Evolutionary conservation across 768 basidiomycete species (phyloP).

Genomic region (Cystofilobasidium ferigula): DNA sequence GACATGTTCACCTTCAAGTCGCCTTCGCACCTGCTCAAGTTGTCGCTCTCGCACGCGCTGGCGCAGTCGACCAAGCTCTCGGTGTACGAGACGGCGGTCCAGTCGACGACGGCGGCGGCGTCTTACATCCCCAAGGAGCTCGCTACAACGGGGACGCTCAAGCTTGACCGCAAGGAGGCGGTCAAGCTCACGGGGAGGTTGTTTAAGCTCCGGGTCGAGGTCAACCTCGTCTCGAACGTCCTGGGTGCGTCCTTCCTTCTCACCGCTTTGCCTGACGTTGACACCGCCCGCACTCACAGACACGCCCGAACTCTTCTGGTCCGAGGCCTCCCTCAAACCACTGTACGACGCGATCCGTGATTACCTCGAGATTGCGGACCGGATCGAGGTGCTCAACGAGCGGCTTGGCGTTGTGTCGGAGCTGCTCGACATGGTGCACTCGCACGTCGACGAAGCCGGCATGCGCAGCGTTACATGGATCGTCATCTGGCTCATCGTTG

Average conservation of each 20-base stretch:
- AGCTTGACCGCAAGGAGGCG: conserved; percentile 66
- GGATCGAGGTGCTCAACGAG: conserved; percentile 79
- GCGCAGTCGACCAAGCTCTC: conserved; percentile 89
- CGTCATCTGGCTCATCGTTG: conserved; percentile 53
- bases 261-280: neutral
- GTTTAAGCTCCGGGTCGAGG: conserved; percentile 77
- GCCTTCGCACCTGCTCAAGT: conserved; percentile 63
- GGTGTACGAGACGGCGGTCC: conserved; percentile 68
- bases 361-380: conserved; percentile 79
- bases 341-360: conserved; percentile 86
- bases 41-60: conserved; percentile 87
- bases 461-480: conserved; percentile 49
- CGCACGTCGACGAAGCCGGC: conserved; percentile 67
- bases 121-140: conserved; percentile 74
- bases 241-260: conserved; percentile 40
- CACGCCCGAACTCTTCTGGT: conserved; percentile 89
- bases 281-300: conserved; percentile 40
- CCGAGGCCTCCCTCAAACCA: conserved; percentile 75
- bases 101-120: conserved; percentile 63
- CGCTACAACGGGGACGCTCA: conserved; percentile 62
- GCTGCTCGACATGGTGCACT: conserved; percentile 85
- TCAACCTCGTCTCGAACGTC: conserved; percentile 84
- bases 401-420: conserved; percentile 76
- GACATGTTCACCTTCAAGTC: conserved; percentile 57
- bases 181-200: conserved; percentile 73